Evolutionary conservation across 1,139 yeast species (phyloP), one percentile per base, ranked within the genome.

Genomic region (Cylindricascospora bacillispora): DNA sequence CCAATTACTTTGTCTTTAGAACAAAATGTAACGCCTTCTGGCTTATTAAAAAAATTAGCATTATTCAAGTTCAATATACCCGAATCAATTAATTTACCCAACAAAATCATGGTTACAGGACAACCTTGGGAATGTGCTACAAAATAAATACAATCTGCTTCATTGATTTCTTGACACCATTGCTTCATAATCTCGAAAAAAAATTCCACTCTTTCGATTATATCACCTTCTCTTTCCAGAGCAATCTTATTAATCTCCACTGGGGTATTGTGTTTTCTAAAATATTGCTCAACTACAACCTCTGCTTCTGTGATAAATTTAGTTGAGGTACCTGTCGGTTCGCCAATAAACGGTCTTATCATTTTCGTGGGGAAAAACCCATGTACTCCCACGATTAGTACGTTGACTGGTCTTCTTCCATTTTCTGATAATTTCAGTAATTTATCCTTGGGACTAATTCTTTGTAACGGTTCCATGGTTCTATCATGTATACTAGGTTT

Each of bases 101-200:
- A 57, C 18, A 89, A 53, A 28, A 83, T 77, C 1, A 83, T 73
- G 1, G 94, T 73, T 0, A 89, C 97, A 0, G 94, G 95, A 32
- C 92, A 77, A 0, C 98, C 97, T 55, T 89, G 98, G 0, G 95
- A 83, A 57, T 89, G 98, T 0, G 93, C 74, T 1, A 95, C 95
- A 40, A 89, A 69, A 50, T 78, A 83, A 7, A 89, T 71, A 43
- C 79, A 78, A 52, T 89, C 97, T 0, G 95, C 86, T 18, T 70
- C 65, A 32, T 70, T 67, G 17, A 89, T 63, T 42, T 80, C 83
- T 13, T 70, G 60, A 26, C 65, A 59, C 85, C 92, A 81, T 50
- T 74, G 75, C 41, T 62, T 60, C 52, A 89, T 62, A 26, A 82
- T 70, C 19, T 74, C 72, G 35, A 75, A 79, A 44, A 86, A 81